Evolutionary conservation across 2,329 filamentous ascomycete genomes (phyloP).

Genomic region (Alternaria sp.): DNA sequence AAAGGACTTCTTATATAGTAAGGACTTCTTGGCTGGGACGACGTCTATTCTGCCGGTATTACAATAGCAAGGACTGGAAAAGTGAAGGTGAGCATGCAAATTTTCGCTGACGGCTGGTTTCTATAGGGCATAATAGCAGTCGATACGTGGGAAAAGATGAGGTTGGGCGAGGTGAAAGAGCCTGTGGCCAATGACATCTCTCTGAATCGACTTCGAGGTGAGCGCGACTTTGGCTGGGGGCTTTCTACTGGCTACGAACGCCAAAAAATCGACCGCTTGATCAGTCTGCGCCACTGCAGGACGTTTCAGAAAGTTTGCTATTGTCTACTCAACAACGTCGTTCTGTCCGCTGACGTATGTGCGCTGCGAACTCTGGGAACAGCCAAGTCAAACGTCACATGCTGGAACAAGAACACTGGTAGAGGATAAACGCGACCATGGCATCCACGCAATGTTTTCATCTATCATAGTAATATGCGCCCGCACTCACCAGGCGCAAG

Average conservation of each 20-base stretch:
- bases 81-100: neutral
- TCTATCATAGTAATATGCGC: neutral
- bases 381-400: neutral
- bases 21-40: neutral
- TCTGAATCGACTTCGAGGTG: neutral
- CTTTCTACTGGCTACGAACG: neutral
- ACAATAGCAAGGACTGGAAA: neutral
- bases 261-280: neutral
- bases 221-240: neutral
- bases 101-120: neutral
- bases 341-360: neutral
- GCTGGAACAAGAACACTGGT: neutral
- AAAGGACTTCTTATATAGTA: neutral
- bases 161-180: neutral
- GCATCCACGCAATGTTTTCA: neutral
- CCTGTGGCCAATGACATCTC: neutral
- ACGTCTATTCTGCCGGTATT: neutral
- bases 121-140: neutral
- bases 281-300: neutral
- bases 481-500: neutral
- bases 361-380: neutral
- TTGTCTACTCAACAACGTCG: accelerated
- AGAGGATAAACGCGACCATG: neutral
- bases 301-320: neutral
- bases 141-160: neutral